phyloP scores from a whole-genome alignment of 441 rosid species.

The Eruca vesicaria region DNA sequence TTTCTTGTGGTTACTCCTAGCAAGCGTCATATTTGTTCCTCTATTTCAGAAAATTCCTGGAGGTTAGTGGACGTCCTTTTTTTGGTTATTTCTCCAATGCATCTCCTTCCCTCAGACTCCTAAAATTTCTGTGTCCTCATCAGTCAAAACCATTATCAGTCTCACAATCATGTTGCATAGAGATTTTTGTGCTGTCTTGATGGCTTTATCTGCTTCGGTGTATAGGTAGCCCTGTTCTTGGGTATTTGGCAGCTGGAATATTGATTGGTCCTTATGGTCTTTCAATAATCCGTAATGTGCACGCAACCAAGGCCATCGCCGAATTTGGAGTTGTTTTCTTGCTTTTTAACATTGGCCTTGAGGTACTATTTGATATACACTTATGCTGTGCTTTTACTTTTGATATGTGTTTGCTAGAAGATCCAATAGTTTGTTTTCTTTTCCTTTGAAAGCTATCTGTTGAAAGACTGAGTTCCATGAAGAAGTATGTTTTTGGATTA shows the following conservation, averaged over 20 bases:
- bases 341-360: constrained; percentile 97
- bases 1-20: constrained; percentile 87
- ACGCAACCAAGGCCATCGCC: constrained; percentile 94
- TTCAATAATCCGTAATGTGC: constrained; percentile 95
- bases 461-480: constrained; percentile 99
- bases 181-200: constrained; percentile 27
- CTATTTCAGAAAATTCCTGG: constrained; percentile 98
- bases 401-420: constrained; percentile 21
- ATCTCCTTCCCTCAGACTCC: constrained; percentile 4
- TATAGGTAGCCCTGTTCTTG: constrained; percentile 98
- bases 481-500: constrained; percentile 97
- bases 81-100: constrained; percentile 13
- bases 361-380: constrained; percentile 50
- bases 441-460: constrained; percentile 74
- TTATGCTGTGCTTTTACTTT: constrained; percentile 25
- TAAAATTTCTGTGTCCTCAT: constrained; percentile 2
- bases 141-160: constrained; percentile 11
- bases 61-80: constrained; percentile 49
- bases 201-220: constrained; percentile 44
- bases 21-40: constrained; percentile 99
- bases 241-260: constrained; percentile 98
- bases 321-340: constrained; percentile 99
- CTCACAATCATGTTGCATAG: constrained; percentile 21
- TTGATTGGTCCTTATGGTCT: constrained; percentile 97
- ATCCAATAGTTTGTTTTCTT: constrained; percentile 28